A percentile compares a stretch with the other conserved stretches of the same genome.
Conservation (phyloP, 495 filamentous ascomycete species). For the Penicillium tannophilum region DNA sequence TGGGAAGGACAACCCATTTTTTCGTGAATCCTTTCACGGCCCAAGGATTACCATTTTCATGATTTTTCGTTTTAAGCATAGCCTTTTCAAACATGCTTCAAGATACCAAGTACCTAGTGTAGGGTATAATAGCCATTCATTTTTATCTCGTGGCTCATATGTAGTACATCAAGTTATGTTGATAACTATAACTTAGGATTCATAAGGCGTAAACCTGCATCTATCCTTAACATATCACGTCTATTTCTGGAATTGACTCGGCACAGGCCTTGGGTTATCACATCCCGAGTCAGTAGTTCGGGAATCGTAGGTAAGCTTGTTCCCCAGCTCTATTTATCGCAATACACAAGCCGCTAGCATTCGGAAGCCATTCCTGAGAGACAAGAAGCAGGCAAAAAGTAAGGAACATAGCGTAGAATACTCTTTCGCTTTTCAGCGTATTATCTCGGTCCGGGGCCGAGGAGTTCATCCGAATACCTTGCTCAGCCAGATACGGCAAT, state of each 20-base stretch:
- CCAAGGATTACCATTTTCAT: not conserved
- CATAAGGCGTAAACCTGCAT: no score
- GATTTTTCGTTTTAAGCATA: not conserved
- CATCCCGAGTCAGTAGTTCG: no score
- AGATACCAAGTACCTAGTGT: not conserved
- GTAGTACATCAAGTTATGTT: no score
- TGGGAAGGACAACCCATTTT: not conserved
- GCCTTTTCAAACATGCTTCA: not conserved
- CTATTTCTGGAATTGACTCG: no score
- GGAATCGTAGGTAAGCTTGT: no score
- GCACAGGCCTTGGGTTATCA: no score
- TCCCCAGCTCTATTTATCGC: no score
- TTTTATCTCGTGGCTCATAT: no score
- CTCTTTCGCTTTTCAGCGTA: not conserved
- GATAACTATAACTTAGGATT: no score
- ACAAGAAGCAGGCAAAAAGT: not conserved
- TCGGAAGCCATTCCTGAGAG: no score
- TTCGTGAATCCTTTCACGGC: not conserved
- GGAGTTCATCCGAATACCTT: not conserved
- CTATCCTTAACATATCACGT: no score
- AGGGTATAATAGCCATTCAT: not conserved
- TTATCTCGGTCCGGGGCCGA: not conserved
- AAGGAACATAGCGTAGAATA: not conserved
- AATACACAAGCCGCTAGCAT: no score
- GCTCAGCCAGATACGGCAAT: not conserved